These are phyloP conservation scores for Austropuccinia psidii DNA, from an alignment of 1,284 basidiomycete species.

Conservation along the genomic window DNA sequence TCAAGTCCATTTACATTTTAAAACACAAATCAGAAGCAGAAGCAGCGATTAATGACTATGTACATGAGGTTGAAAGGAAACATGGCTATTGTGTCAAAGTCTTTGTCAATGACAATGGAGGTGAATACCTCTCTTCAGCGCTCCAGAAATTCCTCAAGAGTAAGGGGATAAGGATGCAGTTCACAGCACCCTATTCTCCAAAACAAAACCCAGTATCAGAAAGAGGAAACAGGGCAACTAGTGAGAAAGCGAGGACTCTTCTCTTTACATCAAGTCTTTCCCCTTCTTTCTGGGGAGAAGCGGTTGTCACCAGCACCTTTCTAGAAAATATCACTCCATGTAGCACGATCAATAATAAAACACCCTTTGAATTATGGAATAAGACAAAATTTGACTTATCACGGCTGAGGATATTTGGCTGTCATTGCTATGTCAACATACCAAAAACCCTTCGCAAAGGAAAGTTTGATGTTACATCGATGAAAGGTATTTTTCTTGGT, in stretches of 20 bases:
- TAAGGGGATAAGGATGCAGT: conserved; percentile 45
- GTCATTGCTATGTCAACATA: not conserved
- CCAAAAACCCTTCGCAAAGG: not conserved
- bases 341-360: too few species aligned
- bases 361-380: not conserved
- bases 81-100: too few species aligned
- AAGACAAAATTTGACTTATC: not conserved
- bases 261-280: conserved; percentile 44
- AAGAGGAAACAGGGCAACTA: conserved; percentile 44
- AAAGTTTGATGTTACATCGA: not conserved
- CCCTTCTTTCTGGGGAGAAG: conserved; percentile 47
- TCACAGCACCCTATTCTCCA: conserved; percentile 49
- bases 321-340: conserved; percentile 46
- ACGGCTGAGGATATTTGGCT: not conserved
- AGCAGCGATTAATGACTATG: too few species aligned
- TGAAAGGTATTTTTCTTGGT: not conserved
- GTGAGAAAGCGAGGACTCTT: conserved; percentile 44
- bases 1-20: not conserved
- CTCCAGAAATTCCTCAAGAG: conserved; percentile 43
- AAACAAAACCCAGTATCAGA: conserved; percentile 46
- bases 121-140: too few species aligned
- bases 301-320: conserved; percentile 45
- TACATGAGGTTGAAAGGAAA: too few species aligned
- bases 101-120: too few species aligned
- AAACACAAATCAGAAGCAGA: conserved; percentile 10